Evolutionary conservation across 441 rosid genomes (phyloP).

Genomic region (Caryocar brasiliense): DNA sequence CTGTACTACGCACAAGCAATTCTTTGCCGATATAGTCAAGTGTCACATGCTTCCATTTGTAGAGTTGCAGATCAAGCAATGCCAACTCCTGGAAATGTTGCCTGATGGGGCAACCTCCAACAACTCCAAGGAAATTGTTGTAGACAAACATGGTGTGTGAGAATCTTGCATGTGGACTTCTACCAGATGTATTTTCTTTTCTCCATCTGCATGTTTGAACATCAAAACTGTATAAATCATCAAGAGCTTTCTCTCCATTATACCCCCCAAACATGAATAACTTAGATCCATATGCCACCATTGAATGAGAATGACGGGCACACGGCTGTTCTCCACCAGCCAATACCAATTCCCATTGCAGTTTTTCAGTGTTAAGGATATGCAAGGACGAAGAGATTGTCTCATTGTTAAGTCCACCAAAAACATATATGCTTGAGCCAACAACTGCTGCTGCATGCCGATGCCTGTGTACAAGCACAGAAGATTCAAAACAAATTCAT

Average conservation of each 20-base stretch:
- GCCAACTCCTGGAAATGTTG: slow-evolving; percentile 67
- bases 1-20: slow-evolving; percentile 65
- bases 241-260: slow-evolving; percentile 62
- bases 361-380: slow-evolving; percentile 38
- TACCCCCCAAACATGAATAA: slow-evolving; percentile 76
- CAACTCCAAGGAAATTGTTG: slow-evolving; percentile 50
- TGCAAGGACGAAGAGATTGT: slow-evolving; percentile 48
- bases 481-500: too few relatives aligned
- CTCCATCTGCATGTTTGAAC: slow-evolving; percentile 48
- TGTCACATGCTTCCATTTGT: slow-evolving; percentile 53
- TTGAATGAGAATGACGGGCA: slow-evolving; percentile 83
- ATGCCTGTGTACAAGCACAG: slow-evolving; percentile 54
- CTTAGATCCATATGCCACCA: slow-evolving; percentile 58
- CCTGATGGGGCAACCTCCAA: slow-evolving; percentile 88
- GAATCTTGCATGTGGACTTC: slow-evolving; percentile 73
- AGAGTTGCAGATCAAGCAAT: slow-evolving; percentile 48
- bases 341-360: slow-evolving; percentile 57
- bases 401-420: slow-evolving; percentile 68
- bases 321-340: slow-evolving; percentile 55
- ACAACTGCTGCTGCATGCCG: slow-evolving; percentile 76
- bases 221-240: slow-evolving; percentile 78
- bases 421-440: slow-evolving; percentile 62
- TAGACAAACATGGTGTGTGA: slow-evolving; percentile 84
- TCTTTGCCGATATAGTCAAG: slow-evolving; percentile 55
- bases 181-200: slow-evolving; percentile 58